Evolutionary conservation across 192 early-diverging fungal species (phyloP), one percentile per base, ranked within the genome.

Genomic region (Coemansia erecta): DNA sequence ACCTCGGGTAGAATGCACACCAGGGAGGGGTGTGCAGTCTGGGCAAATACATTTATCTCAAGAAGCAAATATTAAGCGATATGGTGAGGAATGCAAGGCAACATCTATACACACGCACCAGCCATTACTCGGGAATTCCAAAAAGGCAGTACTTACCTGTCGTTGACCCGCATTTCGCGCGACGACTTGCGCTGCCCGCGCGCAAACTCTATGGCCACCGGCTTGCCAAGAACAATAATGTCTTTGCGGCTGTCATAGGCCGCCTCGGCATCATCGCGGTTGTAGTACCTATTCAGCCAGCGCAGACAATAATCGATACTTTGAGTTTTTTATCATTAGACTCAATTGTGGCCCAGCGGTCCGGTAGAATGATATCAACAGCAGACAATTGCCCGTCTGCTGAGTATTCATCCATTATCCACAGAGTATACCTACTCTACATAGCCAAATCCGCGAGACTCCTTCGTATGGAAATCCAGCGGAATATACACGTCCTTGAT

Each of bases 401-500:
- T 7, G 10, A 37, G 1, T 37, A 37, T 10, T 1, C 8, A 37
- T 37, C 10, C 8, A 37, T 11, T 37, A 37, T 7, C 8, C 8
- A 7, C 35, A 15, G 35, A 21, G 11, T 19, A 35, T 22, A 70
- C 70, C 66, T 80, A 80, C 77, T 80, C 77, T 19, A 80, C 71
- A 58, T 80, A 80, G 21, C 77, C 77, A 41, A 80, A 80, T 0
- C 71, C 77, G 28, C 77, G 77, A 51, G 71, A 73, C 40, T 69
- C 77, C 58, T 73, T 73, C 47, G 77, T 64, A 63, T 73, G 69
- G 47, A 66, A 80, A 43, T 73, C 70, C 45, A 72, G 52, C 23
- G 77, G 77, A 43, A 80, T 55, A 35, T 80, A 80, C 49, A 80
- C 63, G 17, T 73, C 77, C 55, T 80, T 78, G 41, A 78, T 72